Evolutionary conservation across 495 filamentous ascomycete species (phyloP).

Genomic region (Rhypophila decipiens): DNA sequence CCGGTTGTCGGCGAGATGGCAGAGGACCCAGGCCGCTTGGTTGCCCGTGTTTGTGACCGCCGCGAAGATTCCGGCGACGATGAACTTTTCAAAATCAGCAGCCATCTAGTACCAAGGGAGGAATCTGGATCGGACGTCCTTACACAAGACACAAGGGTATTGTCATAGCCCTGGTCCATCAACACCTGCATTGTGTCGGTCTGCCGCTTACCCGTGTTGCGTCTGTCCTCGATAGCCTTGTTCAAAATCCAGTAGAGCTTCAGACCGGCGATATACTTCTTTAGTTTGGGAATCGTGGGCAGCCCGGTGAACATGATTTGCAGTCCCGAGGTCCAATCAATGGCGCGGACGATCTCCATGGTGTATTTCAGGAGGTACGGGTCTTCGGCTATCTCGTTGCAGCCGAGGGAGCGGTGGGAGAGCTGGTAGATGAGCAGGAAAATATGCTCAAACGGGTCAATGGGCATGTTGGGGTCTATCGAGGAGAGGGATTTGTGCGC

Average conservation of each 20-base stretch:
- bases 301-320: conserved; percentile 42
- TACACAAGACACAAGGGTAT: too few species aligned
- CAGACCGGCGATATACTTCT: conserved; percentile 26
- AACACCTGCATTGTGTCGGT: conserved; percentile 42
- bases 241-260: conserved; percentile 36
- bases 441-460: conserved; percentile 35
- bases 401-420: conserved; percentile 33
- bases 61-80: conserved; percentile 31
- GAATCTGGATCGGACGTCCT: too few species aligned
- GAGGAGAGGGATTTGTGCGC: too few species aligned
- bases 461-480: too few species aligned
- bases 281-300: conserved; percentile 19
- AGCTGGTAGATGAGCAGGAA: conserved; percentile 37
- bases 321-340: conserved; percentile 26
- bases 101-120: too few species aligned
- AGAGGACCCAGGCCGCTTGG: conserved; percentile 34
- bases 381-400: conserved; percentile 37
- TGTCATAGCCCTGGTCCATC: conserved; percentile 32
- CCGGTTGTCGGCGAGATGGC: conserved; percentile 29
- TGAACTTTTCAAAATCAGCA: too few species aligned
- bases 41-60: conserved; percentile 38
- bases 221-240: conserved; percentile 30
- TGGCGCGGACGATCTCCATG: conserved; percentile 29
- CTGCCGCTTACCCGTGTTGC: conserved; percentile 25
- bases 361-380: conserved; percentile 22